Base-by-base conservation (phyloP, 352 stramenopile genomes). In the Globisporangium cylindrosporum region DNA sequence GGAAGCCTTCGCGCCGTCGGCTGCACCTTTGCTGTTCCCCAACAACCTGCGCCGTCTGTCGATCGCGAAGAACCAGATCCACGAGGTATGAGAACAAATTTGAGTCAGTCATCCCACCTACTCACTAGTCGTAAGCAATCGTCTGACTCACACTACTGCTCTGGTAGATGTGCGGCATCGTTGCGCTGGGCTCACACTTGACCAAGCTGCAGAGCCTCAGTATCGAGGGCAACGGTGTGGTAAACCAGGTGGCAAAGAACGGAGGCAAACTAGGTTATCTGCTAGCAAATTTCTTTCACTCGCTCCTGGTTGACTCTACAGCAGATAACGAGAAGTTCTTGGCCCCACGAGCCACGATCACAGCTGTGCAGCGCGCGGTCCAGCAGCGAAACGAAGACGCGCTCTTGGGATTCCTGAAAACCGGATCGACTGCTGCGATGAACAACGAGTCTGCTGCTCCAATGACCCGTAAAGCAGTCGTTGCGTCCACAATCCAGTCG, bases 21-120 rank as follows among this genome's bases (percentile, higher is more conserved):
- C 62, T 2, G 73, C 71, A 7, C 27, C 58, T 8, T 68, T 61
- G 1, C 41, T 84, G 14, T 88, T 92, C 24, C 81, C 81, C 15
- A 48, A 64, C 0, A 73, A 34, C 14, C 68, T 92, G 32, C 77
- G 73, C 10, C 74, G 77, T 41, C 68, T 92, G 4, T 77, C 79
- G 7, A 75, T 90, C 24, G 73, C 74, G 4, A 82, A 82, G 59
- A 92, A 92, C 67, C 73, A 86, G 66, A 87, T 92, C 34, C 72
- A 88, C 51, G 75, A 89, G 67, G 81, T 90, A 66, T n/a, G 38
- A 43, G 9, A 43, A 18, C 10, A 43, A 7, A 43, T 43, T 10
- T 43, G 36, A 18, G 4, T 14, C 36, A 43, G 36, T 3, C 4
- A 18, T 18, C 36, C 15, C 3, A 2, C 18, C 36, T 43, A 43